Percentiles rank a stretch among this genome's conserved stretches.
Conservation (phyloP, 805 yeast genomes). For the Yamadazyma ubonensis region DNA sequence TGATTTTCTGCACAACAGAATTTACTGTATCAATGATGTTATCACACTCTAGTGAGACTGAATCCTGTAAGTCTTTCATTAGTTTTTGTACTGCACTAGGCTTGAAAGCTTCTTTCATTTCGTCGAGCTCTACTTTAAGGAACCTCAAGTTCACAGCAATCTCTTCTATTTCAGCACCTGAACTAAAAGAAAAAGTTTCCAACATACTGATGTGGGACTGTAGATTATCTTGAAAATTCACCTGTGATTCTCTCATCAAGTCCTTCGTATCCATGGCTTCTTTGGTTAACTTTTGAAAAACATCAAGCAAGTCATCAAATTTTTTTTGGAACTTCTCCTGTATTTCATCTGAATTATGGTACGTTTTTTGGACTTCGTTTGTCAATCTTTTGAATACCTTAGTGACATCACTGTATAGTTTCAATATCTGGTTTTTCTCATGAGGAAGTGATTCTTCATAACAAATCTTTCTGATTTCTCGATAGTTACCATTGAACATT, state of each 20-base stretch:
- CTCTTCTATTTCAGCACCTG: conserved; percentile 11
- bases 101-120: not conserved
- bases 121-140: conserved; percentile 7
- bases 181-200: conserved; percentile 1
- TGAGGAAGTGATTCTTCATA: conserved; percentile 50
- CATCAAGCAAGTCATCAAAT: conserved; percentile 12
- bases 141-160: conserved; percentile 14
- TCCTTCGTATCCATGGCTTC: conserved; percentile 1
- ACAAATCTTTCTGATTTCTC: conserved; percentile 53
- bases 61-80: not conserved
- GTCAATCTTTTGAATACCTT: conserved; percentile 14
- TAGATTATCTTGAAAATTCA: not conserved
- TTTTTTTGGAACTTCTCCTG: conserved; percentile 12
- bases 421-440: conserved; percentile 50
- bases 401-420: conserved; percentile 49
- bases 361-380: conserved; percentile 1
- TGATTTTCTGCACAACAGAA: conserved; percentile 2
- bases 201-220: conserved; percentile 1
- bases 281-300: not conserved
- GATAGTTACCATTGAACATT: conserved; percentile 63
- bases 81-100: not conserved
- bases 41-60: conserved; percentile 3
- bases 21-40: conserved; percentile 6
- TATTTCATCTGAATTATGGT: conserved; percentile 8
- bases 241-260: conserved; percentile 2